Evolutionary conservation across 78 protist species (phyloP).

Genomic region (Dictyostelium capitatum): DNA sequence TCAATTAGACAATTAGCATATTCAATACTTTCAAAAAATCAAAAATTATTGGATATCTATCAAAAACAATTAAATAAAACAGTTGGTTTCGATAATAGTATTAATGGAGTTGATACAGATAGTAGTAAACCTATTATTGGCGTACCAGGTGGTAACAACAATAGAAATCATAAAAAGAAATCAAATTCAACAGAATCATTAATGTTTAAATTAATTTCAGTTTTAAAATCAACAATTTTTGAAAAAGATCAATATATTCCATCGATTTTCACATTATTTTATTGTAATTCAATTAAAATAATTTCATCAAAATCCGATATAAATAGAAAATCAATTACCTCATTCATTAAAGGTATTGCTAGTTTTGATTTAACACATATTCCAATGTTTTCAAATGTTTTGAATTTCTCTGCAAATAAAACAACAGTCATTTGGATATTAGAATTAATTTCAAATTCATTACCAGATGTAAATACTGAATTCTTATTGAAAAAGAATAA

Average conservation of each 20-base stretch:
- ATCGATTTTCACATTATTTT: conserved; percentile 22
- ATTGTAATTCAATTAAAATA: background rate
- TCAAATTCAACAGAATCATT: background rate
- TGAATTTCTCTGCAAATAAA: background rate
- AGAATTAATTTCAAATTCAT: background rate
- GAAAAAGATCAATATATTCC: conserved; percentile 46
- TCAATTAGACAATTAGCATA: conserved; percentile 35
- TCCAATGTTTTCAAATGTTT: conserved; percentile 3
- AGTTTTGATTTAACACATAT: background rate
- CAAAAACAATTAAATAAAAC: background rate
- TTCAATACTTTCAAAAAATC: conserved; percentile 1
- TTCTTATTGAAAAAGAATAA: conserved; percentile 17
- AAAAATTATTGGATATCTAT: background rate
- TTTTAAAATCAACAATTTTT: conserved; percentile 7
- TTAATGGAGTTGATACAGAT: no score
- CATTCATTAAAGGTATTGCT: conserved; percentile 20
- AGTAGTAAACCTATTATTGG: no score
- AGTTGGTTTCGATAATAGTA: background rate
- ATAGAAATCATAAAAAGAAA: background rate
- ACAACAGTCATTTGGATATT: background rate
- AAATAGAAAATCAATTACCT: conserved; percentile 2
- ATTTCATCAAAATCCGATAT: background rate
- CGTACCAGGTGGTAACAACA: background rate
- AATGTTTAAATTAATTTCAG: background rate
- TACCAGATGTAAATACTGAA: conserved; percentile 25